A percentile compares a stretch with the other conserved stretches of the same genome.
Evolutionary conservation across 345 rosid genomes (phyloP).

Genomic region (Adansonia digitata): DNA sequence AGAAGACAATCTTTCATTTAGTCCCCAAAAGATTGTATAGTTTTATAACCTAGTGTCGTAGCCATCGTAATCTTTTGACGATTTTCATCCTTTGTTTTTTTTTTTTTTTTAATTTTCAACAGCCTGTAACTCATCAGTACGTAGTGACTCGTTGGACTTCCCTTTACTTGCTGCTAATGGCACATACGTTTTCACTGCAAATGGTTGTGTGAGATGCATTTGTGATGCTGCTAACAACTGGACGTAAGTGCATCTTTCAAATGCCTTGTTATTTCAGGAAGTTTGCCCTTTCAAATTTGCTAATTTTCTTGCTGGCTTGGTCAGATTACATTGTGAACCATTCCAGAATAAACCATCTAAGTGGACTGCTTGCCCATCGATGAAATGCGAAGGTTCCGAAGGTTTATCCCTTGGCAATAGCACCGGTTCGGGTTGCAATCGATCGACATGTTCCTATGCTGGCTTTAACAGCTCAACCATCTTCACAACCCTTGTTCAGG

Average conservation of each 20-base stretch:
- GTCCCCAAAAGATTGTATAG: too few species aligned
- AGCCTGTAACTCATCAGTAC: slow-evolving; percentile 65
- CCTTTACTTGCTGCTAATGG: slow-evolving; percentile 45
- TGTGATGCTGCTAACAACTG: slow-evolving; percentile 55
- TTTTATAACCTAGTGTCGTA: neutral
- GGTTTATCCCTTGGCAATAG: slow-evolving; percentile 34
- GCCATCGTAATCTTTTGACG: neutral
- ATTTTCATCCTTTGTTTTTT: neutral
- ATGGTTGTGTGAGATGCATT: slow-evolving; percentile 55
- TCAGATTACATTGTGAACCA: slow-evolving; percentile 69
- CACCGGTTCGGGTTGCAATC: slow-evolving; percentile 36
- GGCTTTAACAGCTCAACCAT: slow-evolving; percentile 49
- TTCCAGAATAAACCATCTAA: slow-evolving; percentile 28
- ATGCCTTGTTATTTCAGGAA: neutral
- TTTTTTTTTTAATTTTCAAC: too few species aligned
- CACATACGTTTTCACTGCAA: slow-evolving; percentile 57
- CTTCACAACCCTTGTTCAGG: slow-evolving; percentile 32
- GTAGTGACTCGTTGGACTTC: slow-evolving; percentile 42
- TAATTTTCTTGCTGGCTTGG: slow-evolving; percentile 6
- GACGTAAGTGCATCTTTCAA: slow-evolving; percentile 42
- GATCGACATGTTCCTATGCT: slow-evolving; percentile 53
- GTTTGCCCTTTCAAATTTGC: neutral
- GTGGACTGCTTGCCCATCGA: slow-evolving; percentile 44
- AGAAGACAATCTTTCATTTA: neutral
- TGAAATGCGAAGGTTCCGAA: slow-evolving; percentile 42